Evolutionary conservation across 2,329 filamentous ascomycete species (phyloP).

Genomic region (Onygenales sp.): DNA sequence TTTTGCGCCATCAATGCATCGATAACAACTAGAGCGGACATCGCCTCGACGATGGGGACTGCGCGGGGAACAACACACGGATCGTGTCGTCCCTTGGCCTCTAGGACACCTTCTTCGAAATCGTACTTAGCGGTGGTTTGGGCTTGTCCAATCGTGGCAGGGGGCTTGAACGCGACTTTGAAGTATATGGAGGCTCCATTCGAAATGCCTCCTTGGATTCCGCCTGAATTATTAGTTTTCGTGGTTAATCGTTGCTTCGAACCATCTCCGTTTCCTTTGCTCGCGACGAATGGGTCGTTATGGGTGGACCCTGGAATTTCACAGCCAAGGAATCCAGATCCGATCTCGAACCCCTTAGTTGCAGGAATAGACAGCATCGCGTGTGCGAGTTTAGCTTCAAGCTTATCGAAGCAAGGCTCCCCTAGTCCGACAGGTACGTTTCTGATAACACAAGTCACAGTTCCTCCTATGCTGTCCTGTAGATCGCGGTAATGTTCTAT

Average conservation of each 20-base stretch:
- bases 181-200: constrained; percentile 95
- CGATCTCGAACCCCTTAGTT: constrained; percentile 91
- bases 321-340: constrained; percentile 81
- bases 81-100: constrained; percentile 89
- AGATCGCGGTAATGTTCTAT: constrained; percentile 71
- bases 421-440: constrained; percentile 79
- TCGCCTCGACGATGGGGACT: constrained; percentile 64
- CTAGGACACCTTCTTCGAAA: constrained; percentile 64
- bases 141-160: constrained; percentile 83
- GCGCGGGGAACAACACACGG: constrained; percentile 85
- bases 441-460: constrained; percentile 85
- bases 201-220: constrained; percentile 89
- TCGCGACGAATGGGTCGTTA: constrained; percentile 72
- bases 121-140: constrained; percentile 78
- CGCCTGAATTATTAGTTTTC: constrained; percentile 89
- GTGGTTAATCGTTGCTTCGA: constrained; percentile 52
- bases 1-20: constrained; percentile 81
- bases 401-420: constrained; percentile 91
- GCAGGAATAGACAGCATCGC: constrained; percentile 94
- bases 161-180: constrained; percentile 87
- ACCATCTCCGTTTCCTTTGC: constrained; percentile 28
- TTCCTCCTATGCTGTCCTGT: constrained; percentile 86
- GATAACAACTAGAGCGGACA: constrained; percentile 80
- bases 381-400: constrained; percentile 83
- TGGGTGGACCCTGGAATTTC: constrained; percentile 80